Percentiles rank a stretch among this genome's conserved stretches.
These are phyloP conservation scores for Pseudopyrenochaeta lycopersici DNA, from an alignment of 2,329 filamentous ascomycete species.

Conservation along the genomic window DNA sequence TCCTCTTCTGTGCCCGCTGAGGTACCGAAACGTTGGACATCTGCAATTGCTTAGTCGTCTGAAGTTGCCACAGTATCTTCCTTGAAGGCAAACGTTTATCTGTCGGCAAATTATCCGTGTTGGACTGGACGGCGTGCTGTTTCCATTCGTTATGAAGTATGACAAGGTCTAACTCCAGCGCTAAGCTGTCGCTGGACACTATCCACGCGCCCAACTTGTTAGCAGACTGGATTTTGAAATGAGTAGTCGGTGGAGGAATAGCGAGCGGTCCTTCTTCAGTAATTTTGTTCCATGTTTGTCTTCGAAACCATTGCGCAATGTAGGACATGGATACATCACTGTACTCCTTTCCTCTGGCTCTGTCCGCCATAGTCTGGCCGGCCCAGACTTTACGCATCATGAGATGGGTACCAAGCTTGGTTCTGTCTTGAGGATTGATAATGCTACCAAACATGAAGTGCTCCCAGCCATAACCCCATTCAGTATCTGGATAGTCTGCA, in stretches of 20 bases:
- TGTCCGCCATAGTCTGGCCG: slow-evolving; percentile 12
- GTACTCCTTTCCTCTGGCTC: slow-evolving; percentile 39
- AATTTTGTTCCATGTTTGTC: slow-evolving; percentile 41
- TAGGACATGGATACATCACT: slow-evolving; percentile 43
- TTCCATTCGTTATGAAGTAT: slow-evolving; percentile 17
- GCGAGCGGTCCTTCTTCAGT: slow-evolving; percentile 28
- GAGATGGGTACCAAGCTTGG: slow-evolving; percentile 22
- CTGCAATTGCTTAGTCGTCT: too few relatives aligned
- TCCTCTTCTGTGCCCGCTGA: too few relatives aligned
- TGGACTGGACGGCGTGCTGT: too few relatives aligned
- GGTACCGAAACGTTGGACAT: too few relatives aligned
- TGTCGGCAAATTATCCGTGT: too few relatives aligned
- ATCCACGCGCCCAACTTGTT: slow-evolving; percentile 22
- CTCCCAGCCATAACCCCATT: slow-evolving; percentile 50
- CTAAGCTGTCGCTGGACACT: slow-evolving; percentile 21
- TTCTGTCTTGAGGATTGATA: slow-evolving; percentile 41
- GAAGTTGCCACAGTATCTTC: too few relatives aligned
- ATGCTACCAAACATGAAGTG: slow-evolving; percentile 46
- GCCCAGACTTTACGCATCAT: slow-evolving; percentile 44
- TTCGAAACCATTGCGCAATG: slow-evolving; percentile 48
- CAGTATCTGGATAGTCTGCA: slow-evolving; percentile 33
- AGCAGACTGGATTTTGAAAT: slow-evolving; percentile 35
- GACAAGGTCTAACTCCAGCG: slow-evolving; percentile 20
- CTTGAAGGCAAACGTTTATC: too few relatives aligned
- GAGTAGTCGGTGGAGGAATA: slow-evolving; percentile 26